Base-by-base conservation (phyloP, 768 basidiomycete species). In the Leccinum incarnatum region DNA sequence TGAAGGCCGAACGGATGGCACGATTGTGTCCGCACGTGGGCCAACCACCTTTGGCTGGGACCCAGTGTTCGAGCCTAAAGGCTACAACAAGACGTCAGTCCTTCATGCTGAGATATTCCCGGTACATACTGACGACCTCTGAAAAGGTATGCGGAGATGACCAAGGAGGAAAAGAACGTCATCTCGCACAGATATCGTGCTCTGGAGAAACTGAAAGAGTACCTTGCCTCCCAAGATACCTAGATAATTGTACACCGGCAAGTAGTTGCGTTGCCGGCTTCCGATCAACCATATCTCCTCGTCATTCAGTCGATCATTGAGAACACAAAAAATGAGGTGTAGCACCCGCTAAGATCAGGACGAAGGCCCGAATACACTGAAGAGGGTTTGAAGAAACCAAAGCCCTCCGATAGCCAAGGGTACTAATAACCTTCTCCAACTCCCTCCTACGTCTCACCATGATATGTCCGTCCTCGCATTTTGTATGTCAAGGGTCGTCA, bases 401-500 rank as follows among this genome's bases (percentile, higher is more conserved):
- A 58, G 2, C 1, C 36, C 11, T 53, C 93, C 93, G 7, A 93
- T 95, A 64, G 88, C 87, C 29, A 80, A 80, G 73, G 93, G 91
- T 90, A 29, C 29, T 9, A 37, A 5, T 30, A 48, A 36, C 27
- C 47, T 8, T 42, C 4, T 34, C 25, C n/a, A 10, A 15, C 17
- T 56, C 40, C 30, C 37, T 14, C 2, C 2, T 4, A 11, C n/a
- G 4, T 32, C 59, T 60, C 29, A 58, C 5, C 36, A 21, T 42
- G 23, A 15, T 54, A 30, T 40, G 40, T 5, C 66, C 95, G 95
- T 59, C 91, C 94, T 3, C 89, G 88, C 53, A 88, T 98, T 29
- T 72, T 98, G 23, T 95, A 95, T 67, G 83, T 98, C 54, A 86
- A 94, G 75, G 97, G 97, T 30, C 87, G 97, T 32, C 94, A 97